Conservation (phyloP, 1,284 basidiomycete genomes). For the Omphalotus olearius region DNA sequence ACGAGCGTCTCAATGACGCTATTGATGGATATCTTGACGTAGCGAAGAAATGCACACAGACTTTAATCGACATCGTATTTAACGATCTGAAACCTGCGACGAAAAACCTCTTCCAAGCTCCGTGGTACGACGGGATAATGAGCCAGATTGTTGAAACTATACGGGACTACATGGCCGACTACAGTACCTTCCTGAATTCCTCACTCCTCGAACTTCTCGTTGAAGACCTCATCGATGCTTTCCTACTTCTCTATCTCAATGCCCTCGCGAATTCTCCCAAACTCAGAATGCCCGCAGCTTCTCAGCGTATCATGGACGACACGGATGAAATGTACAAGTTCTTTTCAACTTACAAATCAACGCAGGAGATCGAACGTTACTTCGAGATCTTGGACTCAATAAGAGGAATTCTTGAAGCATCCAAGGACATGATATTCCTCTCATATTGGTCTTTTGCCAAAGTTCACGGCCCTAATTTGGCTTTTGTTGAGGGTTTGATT, state of each 20-base stretch:
- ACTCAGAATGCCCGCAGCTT: constrained; percentile 82
- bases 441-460: constrained; percentile 98
- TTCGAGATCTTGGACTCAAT: constrained; percentile 90
- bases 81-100: constrained; percentile 91
- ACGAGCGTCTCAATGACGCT: constrained; percentile 88
- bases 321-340: constrained; percentile 76
- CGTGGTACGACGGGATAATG: constrained; percentile 89
- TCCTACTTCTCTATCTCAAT: constrained; percentile 89
- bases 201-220: constrained; percentile 89
- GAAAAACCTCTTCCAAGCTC: constrained; percentile 79
- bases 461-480: constrained; percentile 88
- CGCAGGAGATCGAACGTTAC: constrained; percentile 76
- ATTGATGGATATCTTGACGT: constrained; percentile 99
- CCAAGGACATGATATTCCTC: constrained; percentile 90
- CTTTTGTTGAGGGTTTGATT: constrained; percentile 89
- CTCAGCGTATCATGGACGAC: constrained; percentile 81
- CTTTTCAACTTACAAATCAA: constrained; percentile 77
- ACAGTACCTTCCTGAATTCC: constrained; percentile 86
- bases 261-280: constrained; percentile 85
- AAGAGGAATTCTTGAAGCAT: constrained; percentile 82
- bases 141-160: constrained; percentile 91
- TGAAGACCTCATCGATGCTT: constrained; percentile 90
- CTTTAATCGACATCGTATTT: constrained; percentile 92
- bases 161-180: constrained; percentile 93
- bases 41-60: constrained; percentile 94